Evolutionary conservation across 1,139 yeast species (phyloP).

Genomic region (Yamadazyma songkhlaensis): DNA sequence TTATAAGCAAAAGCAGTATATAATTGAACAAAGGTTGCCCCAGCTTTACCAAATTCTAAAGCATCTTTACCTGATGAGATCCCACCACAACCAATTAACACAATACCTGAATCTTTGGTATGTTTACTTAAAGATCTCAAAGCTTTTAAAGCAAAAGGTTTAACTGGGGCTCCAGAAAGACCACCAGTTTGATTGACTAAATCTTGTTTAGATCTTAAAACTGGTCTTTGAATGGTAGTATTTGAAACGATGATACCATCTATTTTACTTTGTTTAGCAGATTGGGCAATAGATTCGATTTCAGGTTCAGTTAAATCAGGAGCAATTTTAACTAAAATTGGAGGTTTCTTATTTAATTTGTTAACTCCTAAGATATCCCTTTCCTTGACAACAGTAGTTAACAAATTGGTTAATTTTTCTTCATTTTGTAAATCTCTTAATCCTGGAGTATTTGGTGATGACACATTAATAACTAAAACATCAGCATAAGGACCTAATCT

Average conservation of each 20-base stretch:
- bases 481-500: constrained; percentile 84
- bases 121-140: constrained; percentile 67
- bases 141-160: constrained; percentile 73
- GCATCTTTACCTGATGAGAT: constrained; percentile 83
- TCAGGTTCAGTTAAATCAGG: constrained; percentile 88
- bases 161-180: constrained; percentile 87
- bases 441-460: constrained; percentile 97
- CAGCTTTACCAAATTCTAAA: constrained; percentile 87
- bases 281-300: constrained; percentile 75
- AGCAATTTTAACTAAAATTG: constrained; percentile 85
- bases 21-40: constrained; percentile 82
- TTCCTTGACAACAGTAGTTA: constrained; percentile 62
- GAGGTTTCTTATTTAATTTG: constrained; percentile 52
- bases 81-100: constrained; percentile 94
- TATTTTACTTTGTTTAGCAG: constrained; percentile 72
- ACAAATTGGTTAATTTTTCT: constrained; percentile 62
- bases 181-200: constrained; percentile 74
- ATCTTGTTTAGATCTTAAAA: constrained; percentile 46
- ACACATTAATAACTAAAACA: constrained; percentile 86
- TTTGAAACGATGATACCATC: constrained; percentile 93
- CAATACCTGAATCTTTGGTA: constrained; percentile 68
- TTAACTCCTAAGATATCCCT: constrained; percentile 46
- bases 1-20: constrained; percentile 90
- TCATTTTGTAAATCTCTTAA: constrained; percentile 83
- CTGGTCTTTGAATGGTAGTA: constrained; percentile 84